phyloP scores from a whole-genome alignment of 2,329 filamentous ascomycete genomes.

The Hymenoscyphus occultus region DNA sequence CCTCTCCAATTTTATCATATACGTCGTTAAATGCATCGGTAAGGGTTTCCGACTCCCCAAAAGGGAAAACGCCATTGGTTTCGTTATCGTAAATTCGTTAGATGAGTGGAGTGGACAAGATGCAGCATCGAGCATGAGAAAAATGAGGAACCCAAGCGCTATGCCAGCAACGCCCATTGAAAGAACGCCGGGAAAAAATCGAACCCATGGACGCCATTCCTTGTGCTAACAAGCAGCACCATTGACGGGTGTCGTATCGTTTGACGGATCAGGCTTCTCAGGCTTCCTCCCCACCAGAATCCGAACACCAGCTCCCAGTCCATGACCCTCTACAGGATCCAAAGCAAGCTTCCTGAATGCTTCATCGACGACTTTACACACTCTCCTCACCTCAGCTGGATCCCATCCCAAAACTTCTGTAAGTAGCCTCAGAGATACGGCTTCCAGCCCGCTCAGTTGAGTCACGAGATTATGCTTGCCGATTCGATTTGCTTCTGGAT shows the following conservation, averaged over 20 bases:
- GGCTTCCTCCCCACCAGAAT: constrained; percentile 33
- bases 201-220: neutral
- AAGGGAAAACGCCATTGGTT: too few species aligned
- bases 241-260: neutral
- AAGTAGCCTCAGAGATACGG: constrained; percentile 27
- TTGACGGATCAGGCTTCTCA: neutral
- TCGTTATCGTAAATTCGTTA: too few species aligned
- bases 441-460: constrained; percentile 29
- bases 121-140: neutral
- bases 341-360: constrained; percentile 22
- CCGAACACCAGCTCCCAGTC: constrained; percentile 26
- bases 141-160: neutral
- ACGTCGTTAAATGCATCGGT: too few species aligned
- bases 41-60: too few species aligned
- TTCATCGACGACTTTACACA: constrained; percentile 18
- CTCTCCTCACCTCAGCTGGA: constrained; percentile 24
- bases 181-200: neutral
- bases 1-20: too few species aligned
- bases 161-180: neutral
- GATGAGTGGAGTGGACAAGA: neutral
- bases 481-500: constrained; percentile 28
- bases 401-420: constrained; percentile 31
- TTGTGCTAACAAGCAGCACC: neutral
- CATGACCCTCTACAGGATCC: constrained; percentile 25
- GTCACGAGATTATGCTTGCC: constrained; percentile 31